These are phyloP conservation scores for Cyberlindnera petersonii DNA, from an alignment of 805 yeast genomes.

Conservation along the genomic window DNA sequence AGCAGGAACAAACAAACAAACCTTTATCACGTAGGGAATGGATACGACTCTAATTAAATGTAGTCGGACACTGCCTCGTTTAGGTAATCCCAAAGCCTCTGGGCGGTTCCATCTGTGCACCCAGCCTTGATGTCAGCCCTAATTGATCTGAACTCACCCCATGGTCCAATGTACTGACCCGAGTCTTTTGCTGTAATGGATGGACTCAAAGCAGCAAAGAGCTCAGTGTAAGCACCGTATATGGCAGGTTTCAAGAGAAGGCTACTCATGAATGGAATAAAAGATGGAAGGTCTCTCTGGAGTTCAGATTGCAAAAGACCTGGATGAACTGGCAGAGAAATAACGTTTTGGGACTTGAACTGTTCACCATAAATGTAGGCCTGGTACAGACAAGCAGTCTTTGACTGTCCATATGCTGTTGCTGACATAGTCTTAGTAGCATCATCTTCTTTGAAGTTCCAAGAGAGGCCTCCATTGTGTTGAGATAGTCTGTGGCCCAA, in stretches of 20 bases:
- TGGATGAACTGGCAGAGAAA: conserved; percentile 38
- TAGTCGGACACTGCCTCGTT: conserved; percentile 22
- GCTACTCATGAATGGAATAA: background rate
- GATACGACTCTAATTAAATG: background rate
- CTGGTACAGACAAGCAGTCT: conserved; percentile 38
- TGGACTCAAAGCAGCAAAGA: conserved; percentile 41
- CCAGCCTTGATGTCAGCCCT: conserved; percentile 35
- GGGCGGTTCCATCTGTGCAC: conserved; percentile 31
- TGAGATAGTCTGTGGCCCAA: conserved; percentile 33
- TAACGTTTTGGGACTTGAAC: conserved; percentile 28
- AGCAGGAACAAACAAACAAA: too few relatives aligned
- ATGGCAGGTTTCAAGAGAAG: background rate
- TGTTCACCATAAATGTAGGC: conserved; percentile 33
- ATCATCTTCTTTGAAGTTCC: conserved; percentile 26
- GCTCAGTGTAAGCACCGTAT: conserved; percentile 43
- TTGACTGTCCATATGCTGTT: conserved; percentile 36
- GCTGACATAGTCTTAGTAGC: background rate
- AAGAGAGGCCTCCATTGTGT: conserved; percentile 32
- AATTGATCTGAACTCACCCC: conserved; percentile 37
- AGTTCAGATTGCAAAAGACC: conserved; percentile 37
- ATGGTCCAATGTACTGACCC: conserved; percentile 38
- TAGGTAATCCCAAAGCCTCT: conserved; percentile 33
- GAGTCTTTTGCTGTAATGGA: conserved; percentile 21
- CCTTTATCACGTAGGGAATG: too few relatives aligned
- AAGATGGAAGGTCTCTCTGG: conserved; percentile 21